These are phyloP conservation scores for Lentinula aciculospora DNA, from an alignment of 768 basidiomycete genomes.

Conservation along the genomic window DNA sequence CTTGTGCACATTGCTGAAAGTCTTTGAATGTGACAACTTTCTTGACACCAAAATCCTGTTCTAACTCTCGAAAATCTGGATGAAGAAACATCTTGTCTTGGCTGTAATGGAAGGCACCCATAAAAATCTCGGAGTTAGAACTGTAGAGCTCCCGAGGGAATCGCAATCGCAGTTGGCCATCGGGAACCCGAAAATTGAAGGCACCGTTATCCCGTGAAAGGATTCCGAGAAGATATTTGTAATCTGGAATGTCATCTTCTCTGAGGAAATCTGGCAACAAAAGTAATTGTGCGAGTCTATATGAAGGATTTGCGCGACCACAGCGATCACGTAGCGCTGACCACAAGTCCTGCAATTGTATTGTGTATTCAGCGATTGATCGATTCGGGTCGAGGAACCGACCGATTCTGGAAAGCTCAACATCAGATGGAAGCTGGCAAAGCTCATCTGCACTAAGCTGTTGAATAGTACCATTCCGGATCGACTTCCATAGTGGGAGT, in stretches of 20 bases:
- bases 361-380: neutral
- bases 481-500: slow-evolving; percentile 2
- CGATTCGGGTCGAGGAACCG: neutral
- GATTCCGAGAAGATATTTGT: neutral
- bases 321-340: neutral
- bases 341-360: neutral
- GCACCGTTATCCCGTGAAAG: neutral
- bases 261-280: neutral
- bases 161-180: neutral
- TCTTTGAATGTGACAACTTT: neutral
- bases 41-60: neutral
- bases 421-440: neutral
- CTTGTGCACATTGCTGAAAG: slow-evolving; percentile 3
- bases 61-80: neutral
- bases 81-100: neutral
- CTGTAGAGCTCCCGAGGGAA: neutral
- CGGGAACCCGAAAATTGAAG: neutral
- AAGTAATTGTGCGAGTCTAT: neutral
- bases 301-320: neutral
- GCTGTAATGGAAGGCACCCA: neutral
- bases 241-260: neutral
- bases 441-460: neutral
- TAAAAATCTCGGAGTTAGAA: neutral
- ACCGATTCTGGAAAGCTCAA: neutral
- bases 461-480: neutral